Evolutionary conservation across 495 filamentous ascomycete genomes (phyloP), one percentile per base, ranked within the genome.

Genomic region (Penicillium paradoxum): DNA sequence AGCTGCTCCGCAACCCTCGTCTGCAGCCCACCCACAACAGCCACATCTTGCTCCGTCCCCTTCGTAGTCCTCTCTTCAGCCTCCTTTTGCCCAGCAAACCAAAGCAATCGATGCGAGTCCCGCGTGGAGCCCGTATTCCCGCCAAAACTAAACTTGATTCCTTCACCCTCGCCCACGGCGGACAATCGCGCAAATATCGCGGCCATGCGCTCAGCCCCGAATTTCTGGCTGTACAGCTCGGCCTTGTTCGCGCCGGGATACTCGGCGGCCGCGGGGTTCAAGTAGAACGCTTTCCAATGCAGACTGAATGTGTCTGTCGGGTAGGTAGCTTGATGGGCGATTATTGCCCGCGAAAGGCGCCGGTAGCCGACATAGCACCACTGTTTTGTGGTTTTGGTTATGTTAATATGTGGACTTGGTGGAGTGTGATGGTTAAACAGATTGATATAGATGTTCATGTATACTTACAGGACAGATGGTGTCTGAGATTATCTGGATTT

Each of bases 291-390:
- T 45, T 79, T 76, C 87, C 87, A 95, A 49, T 73, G 78, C 1
- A 86, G 78, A 15, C 69, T 75, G 73, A 93, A 92, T 41, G 77
- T 87, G 68, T 92, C 87, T 30, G 68, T 60, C 1, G 86, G 80
- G 45, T 86, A 66, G 21, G 65, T 63, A 44, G 72, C 63, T 55
- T 82, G 79, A 73, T 88, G 88, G n/a, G 73, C 60, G 3, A 66
- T 55, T 56, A 95, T 92, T 24, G 85, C 89, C 37, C 73, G 73
- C 33, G 85, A 78, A 9, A 95, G 81, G 34, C 87, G 83, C 49
- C 80, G 83, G 60, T 87, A 86, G 60, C 89, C 89, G n/a, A 95
- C 73, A 65, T 89, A 95, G 76, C 90, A 96, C 87, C 73, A 75
- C 73, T 75, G 30, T 4, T 27, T 27, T 27, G 24, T n/a, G n/a